These are phyloP conservation scores for Rhodotorula sp. DNA, from an alignment of 1,284 basidiomycete genomes.

Conservation along the genomic window DNA sequence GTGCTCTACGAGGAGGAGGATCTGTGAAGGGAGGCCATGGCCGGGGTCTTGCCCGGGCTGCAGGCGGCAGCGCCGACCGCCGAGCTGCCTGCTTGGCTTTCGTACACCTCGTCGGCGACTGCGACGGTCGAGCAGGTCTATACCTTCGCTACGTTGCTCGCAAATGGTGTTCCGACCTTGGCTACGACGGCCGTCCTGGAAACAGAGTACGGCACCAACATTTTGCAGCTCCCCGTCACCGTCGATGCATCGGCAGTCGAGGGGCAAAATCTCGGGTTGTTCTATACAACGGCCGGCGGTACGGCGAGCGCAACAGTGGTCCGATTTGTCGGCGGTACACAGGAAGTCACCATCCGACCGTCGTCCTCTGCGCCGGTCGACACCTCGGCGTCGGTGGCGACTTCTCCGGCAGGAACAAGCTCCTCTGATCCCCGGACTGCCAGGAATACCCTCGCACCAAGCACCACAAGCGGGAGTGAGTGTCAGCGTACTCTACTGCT, in stretches of 20 bases:
- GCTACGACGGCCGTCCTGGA: neutral
- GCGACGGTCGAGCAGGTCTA: slow-evolving; percentile 17
- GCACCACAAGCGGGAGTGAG: too few species aligned
- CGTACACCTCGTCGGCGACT: slow-evolving; percentile 18
- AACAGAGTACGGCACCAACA: slow-evolving; percentile 26
- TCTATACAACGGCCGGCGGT: slow-evolving; percentile 34
- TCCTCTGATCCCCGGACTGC: neutral
- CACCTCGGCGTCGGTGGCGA: neutral
- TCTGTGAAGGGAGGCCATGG: neutral
- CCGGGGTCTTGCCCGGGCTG: slow-evolving; percentile 4
- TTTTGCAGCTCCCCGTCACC: slow-evolving; percentile 34
- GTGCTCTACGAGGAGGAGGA: too few species aligned
- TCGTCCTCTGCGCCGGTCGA: neutral
- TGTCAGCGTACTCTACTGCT: too few species aligned
- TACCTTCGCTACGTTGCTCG: slow-evolving; percentile 21
- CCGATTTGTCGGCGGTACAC: slow-evolving; percentile 20
- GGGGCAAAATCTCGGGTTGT: slow-evolving; percentile 15
- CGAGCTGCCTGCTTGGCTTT: slow-evolving; percentile 29
- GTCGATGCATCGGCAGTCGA: slow-evolving; percentile 10
- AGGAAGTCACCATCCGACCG: slow-evolving; percentile 20
- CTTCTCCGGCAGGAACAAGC: neutral
- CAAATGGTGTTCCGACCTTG: slow-evolving; percentile 19
- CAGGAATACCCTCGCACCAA: too few species aligned
- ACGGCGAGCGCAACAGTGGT: slow-evolving; percentile 6
- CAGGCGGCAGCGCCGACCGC: slow-evolving; percentile 5